Base-by-base conservation (phyloP, 768 basidiomycete genomes). In the Phlegmacium glaucopus region DNA sequence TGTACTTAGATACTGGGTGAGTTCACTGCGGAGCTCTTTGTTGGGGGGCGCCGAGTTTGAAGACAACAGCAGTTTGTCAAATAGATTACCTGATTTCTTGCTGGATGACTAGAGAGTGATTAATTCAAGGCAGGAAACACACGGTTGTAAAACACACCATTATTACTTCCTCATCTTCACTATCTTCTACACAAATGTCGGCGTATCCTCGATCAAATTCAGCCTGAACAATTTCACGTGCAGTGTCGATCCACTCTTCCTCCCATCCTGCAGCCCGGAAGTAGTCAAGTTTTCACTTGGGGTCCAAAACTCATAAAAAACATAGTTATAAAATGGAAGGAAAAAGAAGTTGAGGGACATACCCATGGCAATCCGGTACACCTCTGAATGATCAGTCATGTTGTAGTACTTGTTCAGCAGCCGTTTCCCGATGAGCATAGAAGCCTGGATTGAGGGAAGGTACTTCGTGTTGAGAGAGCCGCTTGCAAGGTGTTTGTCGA, bases 351-450 rank as follows among this genome's bases (percentile, higher is more conserved):
- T 32, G 13, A 32, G 30, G 30, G 13, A 8, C 8, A 32, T 32
- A 32, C 30, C 30, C 30, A 32, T 32, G 8, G 30, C 30, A 32
- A 32, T 32, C 13, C 13, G 30, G 46, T 65, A 68, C n/a, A 65
- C 53, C n/a, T 63, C 55, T 0, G 65, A 64, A 9, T 50, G 25
- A 46, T 69, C 64, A 0, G 62, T 65, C 16, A 54, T 39, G 40
- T 43, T 47, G 52, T 69, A 68, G 49, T 69, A 68, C n/a, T 51
- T 47, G 51, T 69, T 68, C 9, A 68, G 45, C 2, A 52, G 60
- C 27, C 53, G 52, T 49, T 65, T 61, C 0, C 55, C 59, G 30
- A 63, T 45, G 0, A 32, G 30, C 30, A 32, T 32, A 8, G 30
- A 32, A 8, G 13, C 30, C 30, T 32, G 30, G 13, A 32, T 32